Evolutionary conservation across 169 alveolate species (phyloP).

Genomic region (Eimeria acervulina): DNA sequence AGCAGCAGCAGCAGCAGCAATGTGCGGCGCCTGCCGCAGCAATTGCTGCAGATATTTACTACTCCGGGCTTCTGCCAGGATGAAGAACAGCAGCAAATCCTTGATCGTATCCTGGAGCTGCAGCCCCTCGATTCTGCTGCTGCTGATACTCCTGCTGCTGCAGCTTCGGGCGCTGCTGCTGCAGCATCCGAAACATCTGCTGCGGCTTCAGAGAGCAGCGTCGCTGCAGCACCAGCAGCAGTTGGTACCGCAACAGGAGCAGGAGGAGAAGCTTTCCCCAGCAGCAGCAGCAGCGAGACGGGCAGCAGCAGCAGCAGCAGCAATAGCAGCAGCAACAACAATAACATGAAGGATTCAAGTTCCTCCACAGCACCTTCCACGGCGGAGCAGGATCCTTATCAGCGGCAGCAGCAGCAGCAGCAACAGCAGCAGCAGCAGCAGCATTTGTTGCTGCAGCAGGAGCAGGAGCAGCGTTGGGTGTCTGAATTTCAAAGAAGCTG

Average conservation of each 20-base stretch:
- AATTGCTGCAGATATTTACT: not conserved
- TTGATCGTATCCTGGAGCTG: not conserved
- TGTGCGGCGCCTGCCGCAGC: not conserved
- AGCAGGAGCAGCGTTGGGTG: slow-evolving; percentile 52
- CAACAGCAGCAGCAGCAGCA: slow-evolving; percentile 41
- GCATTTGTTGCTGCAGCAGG: not conserved
- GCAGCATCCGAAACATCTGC: not conserved
- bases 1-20: not conserved
- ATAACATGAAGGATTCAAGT: not conserved
- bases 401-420: not conserved
- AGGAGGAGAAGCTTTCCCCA: no score
- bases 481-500: slow-evolving; percentile 53
- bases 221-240: not conserved
- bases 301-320: not conserved
- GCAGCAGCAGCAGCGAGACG: not conserved
- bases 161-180: not conserved
- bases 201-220: not conserved
- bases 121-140: not conserved
- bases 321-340: not conserved
- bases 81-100: slow-evolving; percentile 22
- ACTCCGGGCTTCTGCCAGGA: slow-evolving; percentile 34
- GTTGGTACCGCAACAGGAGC: no score
- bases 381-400: not conserved
- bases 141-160: not conserved
- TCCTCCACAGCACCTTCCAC: not conserved